A percentile compares a stretch with the other conserved stretches of the same genome.
Evolutionary conservation across 2,329 filamentous ascomycete genomes (phyloP).

Genomic region (Penicillium sp.): DNA sequence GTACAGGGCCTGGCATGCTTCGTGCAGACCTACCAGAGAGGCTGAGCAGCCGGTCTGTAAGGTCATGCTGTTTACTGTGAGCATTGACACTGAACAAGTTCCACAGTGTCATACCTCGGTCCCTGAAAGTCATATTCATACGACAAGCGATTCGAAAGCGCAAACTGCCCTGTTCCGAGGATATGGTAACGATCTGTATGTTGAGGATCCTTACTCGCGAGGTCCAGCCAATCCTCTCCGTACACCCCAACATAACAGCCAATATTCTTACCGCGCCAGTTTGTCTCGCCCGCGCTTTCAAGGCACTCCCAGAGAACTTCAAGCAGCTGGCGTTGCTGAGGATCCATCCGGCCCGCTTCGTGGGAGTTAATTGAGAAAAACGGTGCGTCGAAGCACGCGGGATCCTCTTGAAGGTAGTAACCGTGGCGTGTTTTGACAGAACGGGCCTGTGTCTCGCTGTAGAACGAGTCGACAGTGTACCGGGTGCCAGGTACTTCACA

Average conservation of each 20-base stretch:
- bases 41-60: background rate
- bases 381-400: slow-evolving; percentile 27
- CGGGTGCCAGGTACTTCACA: slow-evolving; percentile 26
- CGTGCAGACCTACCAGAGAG: background rate
- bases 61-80: slow-evolving; percentile 23
- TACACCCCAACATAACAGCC: slow-evolving; percentile 34
- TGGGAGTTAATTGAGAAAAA: slow-evolving; percentile 34
- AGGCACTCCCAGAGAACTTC: slow-evolving; percentile 40
- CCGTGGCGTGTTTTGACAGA: slow-evolving; percentile 23
- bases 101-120: slow-evolving; percentile 37
- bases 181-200: slow-evolving; percentile 18
- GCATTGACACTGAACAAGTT: slow-evolving; percentile 31
- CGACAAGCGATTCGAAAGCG: slow-evolving; percentile 17
- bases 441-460: slow-evolving; percentile 21
- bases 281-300: slow-evolving; percentile 34
- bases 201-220: slow-evolving; percentile 25
- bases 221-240: slow-evolving; percentile 32
- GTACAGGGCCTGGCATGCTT: background rate
- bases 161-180: slow-evolving; percentile 14
- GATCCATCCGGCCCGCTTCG: slow-evolving; percentile 30
- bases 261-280: slow-evolving; percentile 36
- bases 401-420: slow-evolving; percentile 39
- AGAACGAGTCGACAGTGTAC: slow-evolving; percentile 31
- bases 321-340: slow-evolving; percentile 38
- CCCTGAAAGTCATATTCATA: slow-evolving; percentile 21